Evolutionary conservation across 768 basidiomycete species (phyloP), one percentile per base, ranked within the genome.

Genomic region (Boletus fagicola): DNA sequence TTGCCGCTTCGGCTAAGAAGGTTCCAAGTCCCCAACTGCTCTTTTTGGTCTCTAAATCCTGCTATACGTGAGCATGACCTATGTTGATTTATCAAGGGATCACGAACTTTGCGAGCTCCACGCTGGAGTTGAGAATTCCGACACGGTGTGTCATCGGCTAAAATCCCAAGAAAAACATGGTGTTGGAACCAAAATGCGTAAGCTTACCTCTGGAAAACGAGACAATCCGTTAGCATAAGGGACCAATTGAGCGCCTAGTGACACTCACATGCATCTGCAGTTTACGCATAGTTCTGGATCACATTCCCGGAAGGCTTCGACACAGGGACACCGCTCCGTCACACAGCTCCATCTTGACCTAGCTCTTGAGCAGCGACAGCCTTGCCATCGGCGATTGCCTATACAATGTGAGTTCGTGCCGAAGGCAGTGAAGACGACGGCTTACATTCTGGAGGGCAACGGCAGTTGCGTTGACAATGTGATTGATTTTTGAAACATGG

Each of bases 201-300:
- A 52, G 36, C 67, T 51, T 64, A 73, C 70, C 70, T 51, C 70
- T 73, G 43, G 20, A 44, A 44, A 53, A 49, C 16, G n/a, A 35
- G 51, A 2, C 6, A 30, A 50, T 18, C 5, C 15, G 6, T 65
- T 13, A 55, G 22, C 11, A 44, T 38, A 24, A 48, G 12, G 28
- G 11, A n/a, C 20, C 15, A 33, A 40, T 5, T 11, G 7, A 18
- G 16, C 9, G 24, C 36, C 18, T 39, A 40, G 30, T 28, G 38
- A 49, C 20, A 72, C 77, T 61, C 44, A 85, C 83, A 67, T 77
- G 53, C 78, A 74, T 58, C 75, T 71, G 64, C 87, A 87, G 13
- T 72, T 72, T 12, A 62, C 7, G 58, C 89, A 91, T 10, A 88
- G 56, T 36, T 83, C 83, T 3, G 87, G 86, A 67, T 89, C 86